These are phyloP conservation scores for Triangularia verruculosa DNA, from an alignment of 2,329 filamentous ascomycete species.

Conservation along the genomic window DNA sequence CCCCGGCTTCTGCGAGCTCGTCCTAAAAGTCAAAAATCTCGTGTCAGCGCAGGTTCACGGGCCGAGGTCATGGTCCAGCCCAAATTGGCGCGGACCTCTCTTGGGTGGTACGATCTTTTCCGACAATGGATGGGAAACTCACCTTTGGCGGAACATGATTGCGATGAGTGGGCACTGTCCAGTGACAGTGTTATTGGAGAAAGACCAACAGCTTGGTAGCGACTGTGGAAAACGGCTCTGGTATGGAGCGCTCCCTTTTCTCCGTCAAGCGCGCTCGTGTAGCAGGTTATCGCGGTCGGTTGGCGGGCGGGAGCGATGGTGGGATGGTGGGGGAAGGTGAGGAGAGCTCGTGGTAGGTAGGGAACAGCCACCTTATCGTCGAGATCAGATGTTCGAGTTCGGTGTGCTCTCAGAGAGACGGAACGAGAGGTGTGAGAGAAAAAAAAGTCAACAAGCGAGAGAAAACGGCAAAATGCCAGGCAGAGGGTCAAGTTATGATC, in stretches of 20 bases:
- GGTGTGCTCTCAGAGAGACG: neutral
- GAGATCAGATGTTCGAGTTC: neutral
- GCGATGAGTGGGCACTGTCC: constrained; percentile 6
- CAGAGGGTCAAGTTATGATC: neutral
- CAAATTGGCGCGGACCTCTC: neutral
- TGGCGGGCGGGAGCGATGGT: neutral
- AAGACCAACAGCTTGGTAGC: neutral
- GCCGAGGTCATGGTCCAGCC: neutral
- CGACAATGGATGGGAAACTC: neutral
- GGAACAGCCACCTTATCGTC: neutral
- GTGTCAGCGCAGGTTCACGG: neutral
- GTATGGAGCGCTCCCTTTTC: neutral
- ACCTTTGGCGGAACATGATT: constrained; percentile 28
- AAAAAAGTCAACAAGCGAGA: constrained; percentile 18
- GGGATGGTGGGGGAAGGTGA: neutral
- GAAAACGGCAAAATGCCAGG: constrained; percentile 18
- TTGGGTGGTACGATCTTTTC: neutral
- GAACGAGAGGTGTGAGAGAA: constrained; percentile 25
- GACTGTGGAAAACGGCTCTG: neutral
- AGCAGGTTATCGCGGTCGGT: neutral
- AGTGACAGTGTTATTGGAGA: neutral
- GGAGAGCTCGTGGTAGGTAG: neutral
- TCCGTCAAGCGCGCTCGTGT: neutral
- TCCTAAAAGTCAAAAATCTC: constrained; percentile 45
- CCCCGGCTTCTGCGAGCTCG: constrained; percentile 78